These are phyloP conservation scores for Debaryomyces fabryi DNA, from an alignment of 1,139 yeast genomes.

Conservation along the genomic window DNA sequence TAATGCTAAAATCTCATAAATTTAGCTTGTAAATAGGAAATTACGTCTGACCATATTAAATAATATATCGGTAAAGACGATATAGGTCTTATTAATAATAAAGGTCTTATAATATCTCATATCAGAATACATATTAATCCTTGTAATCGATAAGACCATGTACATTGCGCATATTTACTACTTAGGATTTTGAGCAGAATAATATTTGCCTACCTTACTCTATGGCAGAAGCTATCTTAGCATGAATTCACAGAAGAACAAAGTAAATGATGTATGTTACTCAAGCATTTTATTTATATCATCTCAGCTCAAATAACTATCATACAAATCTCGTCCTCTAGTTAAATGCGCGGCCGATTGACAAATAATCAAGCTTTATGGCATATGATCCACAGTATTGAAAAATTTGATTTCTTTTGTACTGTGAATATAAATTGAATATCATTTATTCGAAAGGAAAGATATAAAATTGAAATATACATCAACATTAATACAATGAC, in stretches of 20 bases:
- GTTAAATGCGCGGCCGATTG: not conserved
- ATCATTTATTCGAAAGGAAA: not conserved
- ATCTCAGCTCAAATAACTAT: not conserved
- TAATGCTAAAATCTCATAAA: not conserved
- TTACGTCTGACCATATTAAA: not conserved
- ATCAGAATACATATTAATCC: not conserved
- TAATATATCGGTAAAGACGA: not conserved
- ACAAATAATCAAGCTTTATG: not conserved
- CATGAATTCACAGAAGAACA: not conserved
- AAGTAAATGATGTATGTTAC: not conserved
- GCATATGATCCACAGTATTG: constrained; percentile 2
- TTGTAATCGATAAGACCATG: no score
- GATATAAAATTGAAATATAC: not conserved
- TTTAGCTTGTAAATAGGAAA: constrained; percentile 1
- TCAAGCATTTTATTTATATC: not conserved
- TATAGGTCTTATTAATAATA: not conserved
- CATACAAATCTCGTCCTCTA: not conserved
- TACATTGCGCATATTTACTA: no score
- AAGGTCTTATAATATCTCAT: not conserved
- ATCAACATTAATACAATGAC: constrained; percentile 6
- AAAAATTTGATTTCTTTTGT: not conserved
- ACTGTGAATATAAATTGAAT: not conserved
- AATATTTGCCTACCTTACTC: not conserved
- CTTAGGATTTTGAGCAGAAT: not conserved
- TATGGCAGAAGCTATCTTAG: not conserved